phyloP scores from a whole-genome alignment of 1,139 yeast species.

The Spathaspora sp. region DNA sequence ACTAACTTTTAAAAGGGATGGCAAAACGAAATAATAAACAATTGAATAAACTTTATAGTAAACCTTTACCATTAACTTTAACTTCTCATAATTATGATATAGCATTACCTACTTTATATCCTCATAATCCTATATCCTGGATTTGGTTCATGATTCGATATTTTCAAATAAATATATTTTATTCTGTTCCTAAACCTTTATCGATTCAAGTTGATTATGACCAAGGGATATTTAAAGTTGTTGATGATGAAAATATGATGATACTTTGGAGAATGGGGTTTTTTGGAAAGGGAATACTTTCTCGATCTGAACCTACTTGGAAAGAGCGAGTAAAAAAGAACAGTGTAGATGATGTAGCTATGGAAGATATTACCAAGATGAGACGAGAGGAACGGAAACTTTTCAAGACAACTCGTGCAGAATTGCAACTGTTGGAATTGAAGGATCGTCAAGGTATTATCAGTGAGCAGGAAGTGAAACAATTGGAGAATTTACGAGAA shows the following conservation, averaged over 20 bases:
- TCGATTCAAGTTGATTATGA: slow-evolving; percentile 26
- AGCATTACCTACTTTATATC: slow-evolving; percentile 45
- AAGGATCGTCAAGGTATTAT: slow-evolving; percentile 26
- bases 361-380: slow-evolving; percentile 75
- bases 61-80: slow-evolving; percentile 51
- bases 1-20: slow-evolving; percentile 17
- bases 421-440: slow-evolving; percentile 36
- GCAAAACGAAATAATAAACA: slow-evolving; percentile 20
- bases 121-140: slow-evolving; percentile 67
- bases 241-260: slow-evolving; percentile 47
- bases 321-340: slow-evolving; percentile 55
- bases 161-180: slow-evolving; percentile 20
- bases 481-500: slow-evolving; percentile 28
- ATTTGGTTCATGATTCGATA: slow-evolving; percentile 38
- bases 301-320: slow-evolving; percentile 96
- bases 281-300: slow-evolving; percentile 88
- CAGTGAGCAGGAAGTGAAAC: slow-evolving; percentile 23
- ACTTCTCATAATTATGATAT: slow-evolving; percentile 32
- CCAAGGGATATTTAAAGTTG: slow-evolving; percentile 45
- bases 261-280: slow-evolving; percentile 83
- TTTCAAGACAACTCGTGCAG: slow-evolving; percentile 60
- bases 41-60: slow-evolving; percentile 36
- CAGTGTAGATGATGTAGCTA: slow-evolving; percentile 36
- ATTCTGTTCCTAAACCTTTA: slow-evolving; percentile 27
- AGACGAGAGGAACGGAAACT: slow-evolving; percentile 72